Base-by-base conservation (phyloP, 2,329 filamentous ascomycete genomes). In the Ophiostoma novo-ulmi region DNA sequence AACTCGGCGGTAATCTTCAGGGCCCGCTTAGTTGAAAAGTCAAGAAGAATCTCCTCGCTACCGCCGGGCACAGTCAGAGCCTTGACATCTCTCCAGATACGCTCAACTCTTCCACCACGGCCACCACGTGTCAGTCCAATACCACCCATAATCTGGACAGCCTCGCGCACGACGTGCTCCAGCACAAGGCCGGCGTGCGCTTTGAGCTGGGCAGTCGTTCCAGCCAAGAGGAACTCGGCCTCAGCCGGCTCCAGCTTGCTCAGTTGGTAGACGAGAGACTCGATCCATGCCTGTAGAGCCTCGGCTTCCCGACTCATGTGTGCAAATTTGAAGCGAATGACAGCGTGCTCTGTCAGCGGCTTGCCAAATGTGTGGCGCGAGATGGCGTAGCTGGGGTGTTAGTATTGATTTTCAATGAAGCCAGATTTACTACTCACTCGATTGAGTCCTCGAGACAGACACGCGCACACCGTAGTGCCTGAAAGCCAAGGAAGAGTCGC, bases 271-370 rank as follows among this genome's bases (percentile, higher is more conserved):
- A 58, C 26, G 8, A 58, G 52, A 22, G 52, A 58, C 52, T 58
- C 52, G 10, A 58, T 58, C 52, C 52, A 58, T 10, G 52, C 52
- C n/a, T 58, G 52, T 17, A 58, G 52, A 5, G 52, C 52, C 52
- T 58, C 52, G 7, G 52, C 26, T 22, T 58, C 52, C 11, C 52
- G 7, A 17, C 52, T 58, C 52, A 58, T 58, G 52, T 58, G 52
- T 22, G 52, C 52, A 14, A 58, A 58, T n/a, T 58, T 58, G 52
- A 58, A 58, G 52, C 52, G 52, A 26, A 58, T 58, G n/a, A 58
- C 11, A 26, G 52, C 52, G 8, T 58, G 52, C n/a, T 58, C 52
- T 1, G 52, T 58, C n/a, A 58, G 52, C 8, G 52, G 52, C n/a
- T 58, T 58, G 52, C 52, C 52, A 58, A 58, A 58, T 5, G 52